Evolutionary conservation across 2,329 filamentous ascomycete species (phyloP).

Genomic region (Diaporthe destruens): DNA sequence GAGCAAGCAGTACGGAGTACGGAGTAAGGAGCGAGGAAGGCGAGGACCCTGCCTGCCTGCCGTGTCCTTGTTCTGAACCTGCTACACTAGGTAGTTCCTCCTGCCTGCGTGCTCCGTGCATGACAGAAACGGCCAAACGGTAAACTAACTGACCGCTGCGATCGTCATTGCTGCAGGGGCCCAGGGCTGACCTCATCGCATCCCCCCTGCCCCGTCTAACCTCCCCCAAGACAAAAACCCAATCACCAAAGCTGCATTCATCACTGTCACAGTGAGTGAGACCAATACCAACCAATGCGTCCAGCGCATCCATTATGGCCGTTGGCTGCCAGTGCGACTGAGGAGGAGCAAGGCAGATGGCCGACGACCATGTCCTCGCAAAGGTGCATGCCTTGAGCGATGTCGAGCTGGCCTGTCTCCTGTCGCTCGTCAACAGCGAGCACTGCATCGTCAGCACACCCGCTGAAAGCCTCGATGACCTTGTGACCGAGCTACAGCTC

Average conservation of each 20-base stretch:
- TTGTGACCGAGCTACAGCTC: constrained; percentile 80
- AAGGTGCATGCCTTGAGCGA: constrained; percentile 86
- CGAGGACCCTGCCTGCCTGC: constrained; percentile 13
- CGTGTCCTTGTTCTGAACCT: constrained; percentile 7
- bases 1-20: not conserved
- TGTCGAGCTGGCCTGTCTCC: constrained; percentile 86
- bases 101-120: not conserved
- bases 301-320: constrained; percentile 30
- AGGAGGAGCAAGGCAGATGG: constrained; percentile 61
- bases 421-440: constrained; percentile 84
- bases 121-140: no score
- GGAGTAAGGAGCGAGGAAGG: not conserved
- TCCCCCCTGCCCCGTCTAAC: not conserved
- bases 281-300: not conserved
- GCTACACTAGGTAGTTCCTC: no score
- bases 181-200: constrained; percentile 24
- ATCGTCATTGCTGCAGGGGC: constrained; percentile 33
- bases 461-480: constrained; percentile 69
- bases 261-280: not conserved
- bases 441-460: constrained; percentile 90
- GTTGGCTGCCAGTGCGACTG: constrained; percentile 11
- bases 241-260: not conserved
- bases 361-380: constrained; percentile 70
- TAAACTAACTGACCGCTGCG: no score
- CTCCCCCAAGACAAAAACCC: not conserved